These are phyloP conservation scores for Phialemoniopsis sp. DNA, from an alignment of 2,329 filamentous ascomycete genomes.

Conservation along the genomic window DNA sequence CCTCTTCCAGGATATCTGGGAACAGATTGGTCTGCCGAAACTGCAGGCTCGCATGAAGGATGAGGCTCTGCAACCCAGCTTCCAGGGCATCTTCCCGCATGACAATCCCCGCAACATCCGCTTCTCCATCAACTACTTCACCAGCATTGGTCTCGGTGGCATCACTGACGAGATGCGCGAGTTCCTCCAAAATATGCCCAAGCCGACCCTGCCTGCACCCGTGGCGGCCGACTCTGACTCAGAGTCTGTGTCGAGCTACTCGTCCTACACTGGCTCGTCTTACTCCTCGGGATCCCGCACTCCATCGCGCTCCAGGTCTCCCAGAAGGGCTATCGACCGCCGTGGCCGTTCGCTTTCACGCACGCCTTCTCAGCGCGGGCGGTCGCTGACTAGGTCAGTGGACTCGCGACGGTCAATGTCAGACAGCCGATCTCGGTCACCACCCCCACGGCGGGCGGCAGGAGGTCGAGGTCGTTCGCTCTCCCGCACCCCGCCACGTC, in stretches of 20 bases:
- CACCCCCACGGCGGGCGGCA: background rate
- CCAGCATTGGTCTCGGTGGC: slow-evolving; percentile 91
- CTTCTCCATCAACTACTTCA: slow-evolving; percentile 99
- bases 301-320: slow-evolving; percentile 34
- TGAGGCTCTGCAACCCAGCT: slow-evolving; percentile 70
- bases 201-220: slow-evolving; percentile 71
- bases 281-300: slow-evolving; percentile 51
- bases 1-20: slow-evolving; percentile 84
- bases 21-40: slow-evolving; percentile 80
- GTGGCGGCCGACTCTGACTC: slow-evolving; percentile 44
- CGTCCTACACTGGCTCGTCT: slow-evolving; percentile 64
- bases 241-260: slow-evolving; percentile 74
- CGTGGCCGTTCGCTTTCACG: slow-evolving; percentile 26
- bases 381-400: no score
- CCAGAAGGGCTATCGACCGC: slow-evolving; percentile 25
- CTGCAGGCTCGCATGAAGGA: slow-evolving; percentile 74
- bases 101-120: slow-evolving; percentile 87
- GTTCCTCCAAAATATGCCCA: slow-evolving; percentile 82
- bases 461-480: background rate
- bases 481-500: slow-evolving; percentile 2
- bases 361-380: slow-evolving; percentile 18
- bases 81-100: slow-evolving; percentile 83
- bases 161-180: slow-evolving; percentile 95
- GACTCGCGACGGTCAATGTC: slow-evolving; percentile 30
- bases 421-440: slow-evolving; percentile 9